Evolutionary conservation across 2,329 filamentous ascomycete species (phyloP).

Genomic region (Corinectria fuckeliana): DNA sequence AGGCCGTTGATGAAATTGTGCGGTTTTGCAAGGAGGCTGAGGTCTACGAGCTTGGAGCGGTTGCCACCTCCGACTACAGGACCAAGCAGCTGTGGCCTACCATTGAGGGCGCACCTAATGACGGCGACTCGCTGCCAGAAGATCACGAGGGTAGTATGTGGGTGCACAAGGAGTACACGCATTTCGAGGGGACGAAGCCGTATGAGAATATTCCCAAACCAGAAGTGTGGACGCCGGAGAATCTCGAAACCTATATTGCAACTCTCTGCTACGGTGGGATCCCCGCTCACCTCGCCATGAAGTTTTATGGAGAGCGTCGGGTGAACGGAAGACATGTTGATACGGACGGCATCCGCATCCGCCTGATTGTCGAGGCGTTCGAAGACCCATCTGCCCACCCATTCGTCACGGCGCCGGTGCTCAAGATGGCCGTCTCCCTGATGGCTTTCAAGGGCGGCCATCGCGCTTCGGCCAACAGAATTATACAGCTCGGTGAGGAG

Average conservation of each 20-base stretch:
- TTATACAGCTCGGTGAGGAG: conserved; percentile 48
- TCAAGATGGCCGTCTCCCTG: conserved; percentile 54
- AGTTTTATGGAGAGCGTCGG: conserved; percentile 44
- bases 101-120: conserved; percentile 39
- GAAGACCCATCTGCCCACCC: conserved; percentile 42
- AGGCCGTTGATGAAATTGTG: conserved; percentile 45
- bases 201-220: conserved; percentile 51
- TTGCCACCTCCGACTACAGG: conserved; percentile 44
- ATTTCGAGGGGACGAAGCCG: conserved; percentile 40
- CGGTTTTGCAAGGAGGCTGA: conserved; percentile 39
- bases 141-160: conserved; percentile 40
- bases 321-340: conserved; percentile 39
- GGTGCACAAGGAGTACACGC: conserved; percentile 44
- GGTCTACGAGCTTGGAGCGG: conserved; percentile 47
- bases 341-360: conserved; percentile 48
- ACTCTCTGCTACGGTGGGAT: conserved; percentile 49
- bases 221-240: conserved; percentile 48
- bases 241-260: conserved; percentile 52
- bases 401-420: conserved; percentile 47
- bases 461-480: conserved; percentile 40
- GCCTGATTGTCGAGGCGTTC: conserved; percentile 49
- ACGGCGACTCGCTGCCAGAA: conserved; percentile 30
- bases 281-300: conserved; percentile 40
- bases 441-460: conserved; percentile 47
- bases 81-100: conserved; percentile 46